Evolutionary conservation across 2,329 filamentous ascomycete genomes (phyloP).

Genomic region (Ophiobolus disseminans): DNA sequence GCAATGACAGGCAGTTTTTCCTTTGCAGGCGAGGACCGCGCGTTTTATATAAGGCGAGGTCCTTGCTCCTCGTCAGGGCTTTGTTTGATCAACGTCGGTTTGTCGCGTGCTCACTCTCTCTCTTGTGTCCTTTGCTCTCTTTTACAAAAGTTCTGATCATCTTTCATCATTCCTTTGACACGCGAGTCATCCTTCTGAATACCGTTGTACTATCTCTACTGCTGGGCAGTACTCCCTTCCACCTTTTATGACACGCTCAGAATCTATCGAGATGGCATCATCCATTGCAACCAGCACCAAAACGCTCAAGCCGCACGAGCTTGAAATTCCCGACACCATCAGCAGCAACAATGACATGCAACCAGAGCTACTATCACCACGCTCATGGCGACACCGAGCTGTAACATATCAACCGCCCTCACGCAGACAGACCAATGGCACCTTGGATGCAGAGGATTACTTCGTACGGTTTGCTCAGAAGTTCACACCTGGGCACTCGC

Average conservation of each 20-base stretch:
- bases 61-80: not conserved
- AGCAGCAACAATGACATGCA: conserved; percentile 16
- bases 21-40: conserved; percentile 19
- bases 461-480: conserved; percentile 57
- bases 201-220: conserved; percentile 19
- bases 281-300: conserved; percentile 37
- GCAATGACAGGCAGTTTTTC: conserved; percentile 22
- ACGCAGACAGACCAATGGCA: conserved; percentile 36
- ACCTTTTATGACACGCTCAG: conserved; percentile 4
- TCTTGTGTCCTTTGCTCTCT: not conserved
- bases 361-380: conserved; percentile 36
- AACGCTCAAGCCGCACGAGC: conserved; percentile 38
- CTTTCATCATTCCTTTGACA: conserved; percentile 1
- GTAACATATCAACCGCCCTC: conserved; percentile 38
- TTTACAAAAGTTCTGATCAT: conserved; percentile 2
- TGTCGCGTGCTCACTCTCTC: conserved; percentile 1
- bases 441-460: conserved; percentile 63
- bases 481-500: conserved; percentile 2
- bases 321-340: conserved; percentile 36
- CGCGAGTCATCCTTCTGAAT: not conserved
- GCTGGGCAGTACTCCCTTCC: conserved; percentile 41
- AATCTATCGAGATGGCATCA: conserved; percentile 31
- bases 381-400: conserved; percentile 41
- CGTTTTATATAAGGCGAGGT: conserved; percentile 25
- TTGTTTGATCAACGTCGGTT: conserved; percentile 3